These are phyloP conservation scores for Litchi chinensis DNA, from an alignment of 345 rosid species.

Conservation along the genomic window DNA sequence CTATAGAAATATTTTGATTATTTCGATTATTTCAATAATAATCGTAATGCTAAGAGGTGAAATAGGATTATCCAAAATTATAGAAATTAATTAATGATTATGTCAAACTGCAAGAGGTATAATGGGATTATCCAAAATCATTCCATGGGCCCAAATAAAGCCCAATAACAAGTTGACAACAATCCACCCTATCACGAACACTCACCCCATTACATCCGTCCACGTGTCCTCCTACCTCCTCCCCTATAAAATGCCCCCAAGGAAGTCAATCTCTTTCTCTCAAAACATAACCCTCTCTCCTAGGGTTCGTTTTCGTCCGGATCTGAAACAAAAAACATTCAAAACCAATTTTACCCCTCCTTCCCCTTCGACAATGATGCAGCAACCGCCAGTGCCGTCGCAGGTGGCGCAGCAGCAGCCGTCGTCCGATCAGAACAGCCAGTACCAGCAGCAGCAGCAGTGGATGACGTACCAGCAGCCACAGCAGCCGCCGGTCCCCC, in stretches of 20 bases:
- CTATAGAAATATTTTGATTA: too few species aligned
- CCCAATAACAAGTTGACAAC: slow-evolving; percentile 4
- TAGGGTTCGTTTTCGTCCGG: slow-evolving; percentile 8
- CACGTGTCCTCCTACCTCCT: not conserved
- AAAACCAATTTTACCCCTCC: not conserved
- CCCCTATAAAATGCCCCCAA: not conserved
- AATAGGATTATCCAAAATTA: not conserved
- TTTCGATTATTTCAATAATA: too few species aligned
- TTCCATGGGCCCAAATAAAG: not conserved
- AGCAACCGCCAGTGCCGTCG: slow-evolving; percentile 51
- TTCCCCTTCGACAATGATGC: slow-evolving; percentile 53
- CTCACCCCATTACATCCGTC: not conserved
- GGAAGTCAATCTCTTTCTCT: not conserved
- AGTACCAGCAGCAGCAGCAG: slow-evolving; percentile 52
- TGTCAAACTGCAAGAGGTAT: too few species aligned
- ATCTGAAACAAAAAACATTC: not conserved
- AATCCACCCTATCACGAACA: slow-evolving; percentile 15
- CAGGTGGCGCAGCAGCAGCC: slow-evolving; percentile 35
- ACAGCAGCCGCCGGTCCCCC: slow-evolving; percentile 62
- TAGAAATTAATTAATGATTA: too few species aligned
- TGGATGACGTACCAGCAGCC: slow-evolving; percentile 66
- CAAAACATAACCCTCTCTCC: not conserved
- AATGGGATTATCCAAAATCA: not conserved
- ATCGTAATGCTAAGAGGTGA: too few species aligned
- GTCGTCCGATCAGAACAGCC: slow-evolving; percentile 46